phyloP scores from a whole-genome alignment of 148 eudicot species.

The Camellia sinensis region DNA sequence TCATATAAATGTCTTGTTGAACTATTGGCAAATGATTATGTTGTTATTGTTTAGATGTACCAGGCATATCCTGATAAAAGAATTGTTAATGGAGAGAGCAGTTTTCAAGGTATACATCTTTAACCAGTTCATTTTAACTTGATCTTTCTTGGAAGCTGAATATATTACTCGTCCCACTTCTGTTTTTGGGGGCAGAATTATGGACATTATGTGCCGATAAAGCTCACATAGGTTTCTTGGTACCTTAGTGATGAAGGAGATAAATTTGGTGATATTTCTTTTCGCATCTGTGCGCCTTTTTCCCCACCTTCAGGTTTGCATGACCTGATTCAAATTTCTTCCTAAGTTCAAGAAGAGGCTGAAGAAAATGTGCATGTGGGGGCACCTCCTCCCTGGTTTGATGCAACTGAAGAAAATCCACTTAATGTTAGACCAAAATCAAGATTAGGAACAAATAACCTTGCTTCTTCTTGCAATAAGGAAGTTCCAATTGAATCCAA shows the following conservation, averaged over 20 bases:
- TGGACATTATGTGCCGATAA: neutral
- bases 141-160: neutral
- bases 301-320: conserved; percentile 41
- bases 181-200: neutral
- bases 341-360: conserved; percentile 23
- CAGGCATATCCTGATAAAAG: conserved; percentile 46
- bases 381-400: conserved; percentile 93
- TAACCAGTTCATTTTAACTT: neutral
- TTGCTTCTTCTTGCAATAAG: conserved; percentile 28
- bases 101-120: conserved; percentile 45
- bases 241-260: neutral
- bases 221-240: neutral
- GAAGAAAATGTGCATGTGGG: conserved; percentile 83
- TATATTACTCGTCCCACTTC: neutral
- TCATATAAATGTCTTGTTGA: conserved; percentile 9
- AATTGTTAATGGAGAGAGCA: conserved; percentile 30
- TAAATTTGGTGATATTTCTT: conserved; percentile 1
- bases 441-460: conserved; percentile 7
- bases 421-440: conserved; percentile 20
- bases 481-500: conserved; percentile 69
- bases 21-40: conserved; percentile 13
- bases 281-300: neutral
- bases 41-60: conserved; percentile 19
- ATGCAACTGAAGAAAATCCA: conserved; percentile 38
- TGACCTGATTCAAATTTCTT: conserved; percentile 48